These are phyloP conservation scores for Penicillium ucsense DNA, from an alignment of 495 filamentous ascomycete species.

Conservation along the genomic window DNA sequence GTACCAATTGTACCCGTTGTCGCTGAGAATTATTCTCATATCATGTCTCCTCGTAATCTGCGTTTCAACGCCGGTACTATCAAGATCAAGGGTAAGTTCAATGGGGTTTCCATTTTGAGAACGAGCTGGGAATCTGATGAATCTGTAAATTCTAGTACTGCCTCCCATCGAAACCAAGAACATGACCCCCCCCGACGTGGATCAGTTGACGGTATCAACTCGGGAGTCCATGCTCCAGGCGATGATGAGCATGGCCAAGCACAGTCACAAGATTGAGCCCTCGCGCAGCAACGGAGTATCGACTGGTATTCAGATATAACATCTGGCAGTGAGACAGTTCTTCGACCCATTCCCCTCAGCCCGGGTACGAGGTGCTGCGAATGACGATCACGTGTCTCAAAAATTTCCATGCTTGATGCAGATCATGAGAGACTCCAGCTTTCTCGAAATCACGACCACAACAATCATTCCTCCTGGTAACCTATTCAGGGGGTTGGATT, in stretches of 20 bases:
- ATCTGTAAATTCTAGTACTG: slow-evolving; percentile 45
- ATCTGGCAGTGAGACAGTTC: not conserved
- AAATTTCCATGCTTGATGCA: too few relatives aligned
- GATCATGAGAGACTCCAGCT: too few relatives aligned
- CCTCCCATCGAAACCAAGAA: slow-evolving; percentile 76
- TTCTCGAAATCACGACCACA: too few relatives aligned
- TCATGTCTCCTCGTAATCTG: slow-evolving; percentile 59
- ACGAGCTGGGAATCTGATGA: too few relatives aligned
- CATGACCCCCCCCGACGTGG: slow-evolving; percentile 71
- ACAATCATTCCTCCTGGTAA: too few relatives aligned
- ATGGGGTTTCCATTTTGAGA: not conserved
- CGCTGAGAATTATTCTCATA: slow-evolving; percentile 71
- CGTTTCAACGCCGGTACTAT: slow-evolving; percentile 69
- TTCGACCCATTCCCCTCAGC: too few relatives aligned
- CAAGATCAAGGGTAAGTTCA: slow-evolving; percentile 61
- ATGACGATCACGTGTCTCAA: too few relatives aligned
- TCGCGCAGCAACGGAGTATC: slow-evolving; percentile 21
- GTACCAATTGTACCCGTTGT: slow-evolving; percentile 89
- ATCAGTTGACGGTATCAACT: slow-evolving; percentile 59
- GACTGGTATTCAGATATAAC: slow-evolving; percentile 33
- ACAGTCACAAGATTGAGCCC: slow-evolving; percentile 12
- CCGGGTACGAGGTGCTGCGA: too few relatives aligned
- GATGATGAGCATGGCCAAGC: slow-evolving; percentile 50
- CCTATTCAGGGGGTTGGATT: too few relatives aligned
- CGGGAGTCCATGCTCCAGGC: slow-evolving; percentile 74